phyloP scores from a whole-genome alignment of 1,284 basidiomycete genomes.

The Papiliotrema laurentii region DNA sequence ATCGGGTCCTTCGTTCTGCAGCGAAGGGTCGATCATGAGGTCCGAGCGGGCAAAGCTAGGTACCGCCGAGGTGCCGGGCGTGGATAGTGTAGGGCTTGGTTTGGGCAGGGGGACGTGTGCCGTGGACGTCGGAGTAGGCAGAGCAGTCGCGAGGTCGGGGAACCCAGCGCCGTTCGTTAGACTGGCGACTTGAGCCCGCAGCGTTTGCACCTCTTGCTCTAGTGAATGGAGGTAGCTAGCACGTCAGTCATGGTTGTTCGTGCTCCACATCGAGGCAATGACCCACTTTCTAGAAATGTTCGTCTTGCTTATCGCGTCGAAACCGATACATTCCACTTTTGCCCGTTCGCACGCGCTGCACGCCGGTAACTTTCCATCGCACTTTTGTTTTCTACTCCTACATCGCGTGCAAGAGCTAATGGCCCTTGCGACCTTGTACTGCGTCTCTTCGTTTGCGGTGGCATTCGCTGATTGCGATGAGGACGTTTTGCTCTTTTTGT shows the following conservation, averaged over 20 bases:
- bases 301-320: slow-evolving; percentile 50
- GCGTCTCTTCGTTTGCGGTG: slow-evolving; percentile 5
- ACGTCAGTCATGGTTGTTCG: neutral
- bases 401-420: slow-evolving; percentile 49
- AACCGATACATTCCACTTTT: slow-evolving; percentile 51
- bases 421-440: slow-evolving; percentile 48
- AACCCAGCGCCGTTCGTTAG: slow-evolving; percentile 22
- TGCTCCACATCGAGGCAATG: neutral
- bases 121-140: slow-evolving; percentile 5
- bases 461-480: too few species aligned
- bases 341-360: slow-evolving; percentile 46
- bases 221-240: slow-evolving; percentile 47
- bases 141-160: slow-evolving; percentile 9
- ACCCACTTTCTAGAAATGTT: slow-evolving; percentile 50
- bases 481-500: too few species aligned
- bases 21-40: slow-evolving; percentile 18
- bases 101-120: neutral
- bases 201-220: slow-evolving; percentile 46
- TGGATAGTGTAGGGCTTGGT: neutral
- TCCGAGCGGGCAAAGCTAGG: slow-evolving; percentile 8
- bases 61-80: slow-evolving; percentile 14
- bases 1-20: slow-evolving; percentile 12
- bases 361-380: slow-evolving; percentile 49
- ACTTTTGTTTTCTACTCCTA: slow-evolving; percentile 46
- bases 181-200: slow-evolving; percentile 43